Base-by-base conservation (phyloP, 768 basidiomycete species). In the Lactarius indigo region DNA sequence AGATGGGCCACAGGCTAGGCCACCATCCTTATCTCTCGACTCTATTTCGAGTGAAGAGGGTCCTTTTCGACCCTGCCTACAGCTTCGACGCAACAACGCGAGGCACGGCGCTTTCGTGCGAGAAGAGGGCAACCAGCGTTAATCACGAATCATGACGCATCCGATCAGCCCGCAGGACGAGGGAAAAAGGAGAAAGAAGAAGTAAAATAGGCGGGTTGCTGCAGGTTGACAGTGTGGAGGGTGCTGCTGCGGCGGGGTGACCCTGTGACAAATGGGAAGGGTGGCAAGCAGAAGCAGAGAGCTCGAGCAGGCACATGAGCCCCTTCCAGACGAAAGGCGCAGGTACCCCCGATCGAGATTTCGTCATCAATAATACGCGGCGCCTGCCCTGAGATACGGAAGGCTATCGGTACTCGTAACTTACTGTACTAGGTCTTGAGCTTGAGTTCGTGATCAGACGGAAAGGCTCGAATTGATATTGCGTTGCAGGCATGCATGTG, bases 81-180 rank as follows among this genome's bases (percentile, higher is more conserved):
- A n/a, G n/a, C n/a, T n/a, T n/a, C n/a, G 30, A 26, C 1, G 1
- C 3, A 8, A 6, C 52, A 12, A 42, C 0, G 37, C 28, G n/a
- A 1, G 13, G 44, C n/a, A 47, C 44, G 47, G 30, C 35, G 44
- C 57, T 17, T 54, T 15, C n/a, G 5, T 23, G 8, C 1, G 12
- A 59, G 31, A 18, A 23, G 39, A 33, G 35, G 30, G 50, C 56
- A 52, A 50, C 26, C 13, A 39, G 44, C 55, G 60, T 37, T 56
- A 66, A 66, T 57, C 59, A 66, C 41, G 23, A 41, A 37, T 12
- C 30, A 31, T 47, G 64, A 65, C 54, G 64, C 64, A 57, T 59
- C 59, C 57, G 33, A 50, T 52, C 39, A 20, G 5, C 47, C 41
- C 17, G 28, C 50, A 54, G 44, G 39, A 26, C 26, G 50, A 52